phyloP scores from a whole-genome alignment of 2,329 filamentous ascomycete species.

The Rutstroemia sydowiana region DNA sequence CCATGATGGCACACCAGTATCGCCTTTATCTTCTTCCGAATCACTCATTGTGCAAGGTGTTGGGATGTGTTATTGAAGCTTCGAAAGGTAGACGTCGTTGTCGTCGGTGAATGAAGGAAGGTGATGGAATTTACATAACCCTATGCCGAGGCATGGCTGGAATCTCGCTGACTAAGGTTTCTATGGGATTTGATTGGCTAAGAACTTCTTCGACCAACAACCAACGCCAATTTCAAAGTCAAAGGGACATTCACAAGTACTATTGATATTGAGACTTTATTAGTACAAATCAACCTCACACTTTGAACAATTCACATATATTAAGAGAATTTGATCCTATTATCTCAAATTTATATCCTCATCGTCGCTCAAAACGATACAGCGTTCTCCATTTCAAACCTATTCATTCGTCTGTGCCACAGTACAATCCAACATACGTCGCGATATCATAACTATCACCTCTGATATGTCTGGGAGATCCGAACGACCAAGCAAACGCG shows the following conservation, averaged over 20 bases:
- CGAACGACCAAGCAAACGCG: slow-evolving; percentile 24
- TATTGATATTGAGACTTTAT: no score
- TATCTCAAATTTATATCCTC: neutral
- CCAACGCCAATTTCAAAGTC: neutral
- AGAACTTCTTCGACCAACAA: neutral
- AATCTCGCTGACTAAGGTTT: slow-evolving; percentile 17
- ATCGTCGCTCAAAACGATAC: neutral
- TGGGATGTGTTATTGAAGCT: neutral
- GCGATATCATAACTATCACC: neutral
- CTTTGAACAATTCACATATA: neutral
- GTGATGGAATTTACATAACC: neutral
- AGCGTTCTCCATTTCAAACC: neutral
- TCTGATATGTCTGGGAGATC: slow-evolving; percentile 20
- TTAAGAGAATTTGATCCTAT: neutral
- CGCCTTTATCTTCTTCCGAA: slow-evolving; percentile 19
- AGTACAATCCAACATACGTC: neutral
- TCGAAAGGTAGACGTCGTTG: neutral
- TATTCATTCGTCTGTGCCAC: neutral
- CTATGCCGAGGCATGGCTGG: slow-evolving; percentile 9
- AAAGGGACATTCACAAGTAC: no score
- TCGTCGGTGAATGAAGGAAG: slow-evolving; percentile 11
- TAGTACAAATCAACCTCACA: neutral
- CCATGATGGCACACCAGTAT: slow-evolving; percentile 21
- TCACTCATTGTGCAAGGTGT: slow-evolving; percentile 22
- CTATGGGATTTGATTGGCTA: neutral